These are phyloP conservation scores for Sanghuangporus weigelae DNA, from an alignment of 1,284 basidiomycete species.

Conservation along the genomic window DNA sequence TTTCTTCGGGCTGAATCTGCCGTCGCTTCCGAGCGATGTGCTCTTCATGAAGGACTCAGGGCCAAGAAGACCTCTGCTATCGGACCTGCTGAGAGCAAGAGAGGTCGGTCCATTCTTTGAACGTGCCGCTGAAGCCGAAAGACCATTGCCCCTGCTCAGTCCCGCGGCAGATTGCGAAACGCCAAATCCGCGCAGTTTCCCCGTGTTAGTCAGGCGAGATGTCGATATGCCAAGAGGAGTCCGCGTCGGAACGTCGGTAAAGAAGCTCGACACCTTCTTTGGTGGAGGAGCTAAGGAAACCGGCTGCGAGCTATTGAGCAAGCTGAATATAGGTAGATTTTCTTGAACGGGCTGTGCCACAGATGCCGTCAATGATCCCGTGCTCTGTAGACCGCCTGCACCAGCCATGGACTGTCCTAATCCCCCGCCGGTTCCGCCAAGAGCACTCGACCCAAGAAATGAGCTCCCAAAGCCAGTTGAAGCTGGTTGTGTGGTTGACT, in stretches of 20 bases:
- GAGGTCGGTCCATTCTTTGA: slow-evolving; percentile 47
- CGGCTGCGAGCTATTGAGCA: slow-evolving; percentile 64
- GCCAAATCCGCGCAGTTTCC: slow-evolving; percentile 68
- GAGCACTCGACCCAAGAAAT: slow-evolving; percentile 41
- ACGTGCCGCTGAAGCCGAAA: slow-evolving; percentile 39
- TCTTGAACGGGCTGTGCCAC: slow-evolving; percentile 89
- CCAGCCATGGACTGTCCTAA: slow-evolving; percentile 38
- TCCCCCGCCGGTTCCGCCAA: slow-evolving; percentile 27
- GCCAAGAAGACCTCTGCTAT: slow-evolving; percentile 37
- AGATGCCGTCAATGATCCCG: slow-evolving; percentile 70
- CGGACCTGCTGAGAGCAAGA: slow-evolving; percentile 44
- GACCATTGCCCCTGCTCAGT: slow-evolving; percentile 29
- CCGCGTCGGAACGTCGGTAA: slow-evolving; percentile 63
- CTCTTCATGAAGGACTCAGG: slow-evolving; percentile 52
- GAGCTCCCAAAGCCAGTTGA: slow-evolving; percentile 30
- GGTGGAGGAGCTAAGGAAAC: slow-evolving; percentile 52
- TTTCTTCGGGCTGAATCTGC: slow-evolving; percentile 88
- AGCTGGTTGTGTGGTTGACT: slow-evolving; percentile 26
- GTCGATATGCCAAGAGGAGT: slow-evolving; percentile 53
- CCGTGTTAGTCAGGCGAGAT: slow-evolving; percentile 52
- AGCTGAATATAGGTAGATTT: slow-evolving; percentile 71
- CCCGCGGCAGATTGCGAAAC: slow-evolving; percentile 32
- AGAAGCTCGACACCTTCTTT: slow-evolving; percentile 71
- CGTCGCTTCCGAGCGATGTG: slow-evolving; percentile 54
- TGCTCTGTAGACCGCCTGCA: slow-evolving; percentile 31